Evolutionary conservation across 2,329 filamentous ascomycete species (phyloP).

Genomic region (Anisogramma anomala): DNA sequence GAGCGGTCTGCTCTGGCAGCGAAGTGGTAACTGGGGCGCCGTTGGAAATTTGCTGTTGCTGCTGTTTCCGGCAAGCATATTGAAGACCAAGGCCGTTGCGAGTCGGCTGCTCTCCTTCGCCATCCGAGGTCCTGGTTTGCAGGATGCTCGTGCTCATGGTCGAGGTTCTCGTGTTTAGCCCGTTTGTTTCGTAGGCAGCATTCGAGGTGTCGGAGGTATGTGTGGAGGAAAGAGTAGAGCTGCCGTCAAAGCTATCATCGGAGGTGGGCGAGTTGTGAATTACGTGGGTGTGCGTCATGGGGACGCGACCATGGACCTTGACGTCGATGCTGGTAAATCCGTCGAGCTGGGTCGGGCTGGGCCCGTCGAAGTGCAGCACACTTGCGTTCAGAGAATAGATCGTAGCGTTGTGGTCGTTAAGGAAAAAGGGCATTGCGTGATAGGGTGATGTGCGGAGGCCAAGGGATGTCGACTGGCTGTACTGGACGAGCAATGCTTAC

Average conservation of each 20-base stretch:
- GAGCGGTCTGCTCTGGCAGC: conserved; percentile 20
- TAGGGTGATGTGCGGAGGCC: not conserved
- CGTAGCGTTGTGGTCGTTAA: conserved; percentile 34
- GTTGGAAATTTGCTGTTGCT: conserved; percentile 17
- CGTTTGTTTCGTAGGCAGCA: conserved; percentile 32
- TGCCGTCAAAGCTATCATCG: conserved; percentile 43
- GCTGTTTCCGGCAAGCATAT: conserved; percentile 15
- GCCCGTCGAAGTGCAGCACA: conserved; percentile 33
- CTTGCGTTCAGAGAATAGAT: conserved; percentile 31
- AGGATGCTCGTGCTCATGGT: conserved; percentile 41
- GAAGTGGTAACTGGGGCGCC: conserved; percentile 16
- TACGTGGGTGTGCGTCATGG: conserved; percentile 12
- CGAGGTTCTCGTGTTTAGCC: conserved; percentile 24
- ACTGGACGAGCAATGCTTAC: conserved; percentile 7
- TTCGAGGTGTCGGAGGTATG: conserved; percentile 42
- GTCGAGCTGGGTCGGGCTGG: conserved; percentile 25
- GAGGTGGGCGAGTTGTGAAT: conserved; percentile 31
- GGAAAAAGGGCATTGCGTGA: conserved; percentile 40
- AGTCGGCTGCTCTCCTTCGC: conserved; percentile 16
- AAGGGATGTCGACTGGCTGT: conserved; percentile 7
- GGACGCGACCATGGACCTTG: conserved; percentile 24
- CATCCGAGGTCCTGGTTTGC: conserved; percentile 41
- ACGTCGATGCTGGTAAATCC: conserved; percentile 17
- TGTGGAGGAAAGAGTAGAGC: conserved; percentile 38
- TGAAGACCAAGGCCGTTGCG: conserved; percentile 26